A percentile compares a stretch with the other conserved stretches of the same genome.
These are phyloP conservation scores for Filobasidium uniguttulatum DNA, from an alignment of 1,284 basidiomycete genomes.

Conservation along the genomic window DNA sequence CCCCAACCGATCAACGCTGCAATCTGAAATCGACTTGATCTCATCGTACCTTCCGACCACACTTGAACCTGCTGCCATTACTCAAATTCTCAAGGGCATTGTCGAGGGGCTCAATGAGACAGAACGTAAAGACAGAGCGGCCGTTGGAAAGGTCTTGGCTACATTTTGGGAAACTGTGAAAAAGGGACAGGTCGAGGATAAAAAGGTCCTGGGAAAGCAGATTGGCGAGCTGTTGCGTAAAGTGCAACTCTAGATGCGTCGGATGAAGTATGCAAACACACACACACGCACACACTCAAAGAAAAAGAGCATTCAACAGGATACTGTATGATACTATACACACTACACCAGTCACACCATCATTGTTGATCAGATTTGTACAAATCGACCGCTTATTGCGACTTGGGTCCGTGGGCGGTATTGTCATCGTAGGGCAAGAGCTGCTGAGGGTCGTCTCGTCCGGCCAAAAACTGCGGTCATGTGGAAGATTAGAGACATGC, in stretches of 20 bases:
- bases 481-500: neutral
- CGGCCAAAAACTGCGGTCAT: conserved; percentile 31
- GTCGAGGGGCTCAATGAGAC: conserved; percentile 5
- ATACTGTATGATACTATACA: too few species aligned
- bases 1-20: conserved; percentile 6
- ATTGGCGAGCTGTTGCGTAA: conserved; percentile 15
- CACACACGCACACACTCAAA: too few species aligned
- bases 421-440: neutral
- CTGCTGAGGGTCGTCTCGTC: conserved; percentile 31
- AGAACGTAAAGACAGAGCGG: conserved; percentile 5
- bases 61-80: conserved; percentile 5
- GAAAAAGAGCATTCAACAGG: too few species aligned
- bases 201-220: conserved; percentile 15
- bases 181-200: conserved; percentile 14
- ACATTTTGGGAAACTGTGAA: conserved; percentile 13
- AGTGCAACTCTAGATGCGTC: neutral
- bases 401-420: too few species aligned
- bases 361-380: too few species aligned
- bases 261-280: too few species aligned
- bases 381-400: too few species aligned
- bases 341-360: too few species aligned
- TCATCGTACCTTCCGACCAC: conserved; percentile 11
- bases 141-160: conserved; percentile 11
- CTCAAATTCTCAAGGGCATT: conserved; percentile 7
- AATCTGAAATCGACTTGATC: conserved; percentile 12